Conservation (phyloP, 2,329 filamentous ascomycete genomes). For the Dichotomopilus funicola region DNA sequence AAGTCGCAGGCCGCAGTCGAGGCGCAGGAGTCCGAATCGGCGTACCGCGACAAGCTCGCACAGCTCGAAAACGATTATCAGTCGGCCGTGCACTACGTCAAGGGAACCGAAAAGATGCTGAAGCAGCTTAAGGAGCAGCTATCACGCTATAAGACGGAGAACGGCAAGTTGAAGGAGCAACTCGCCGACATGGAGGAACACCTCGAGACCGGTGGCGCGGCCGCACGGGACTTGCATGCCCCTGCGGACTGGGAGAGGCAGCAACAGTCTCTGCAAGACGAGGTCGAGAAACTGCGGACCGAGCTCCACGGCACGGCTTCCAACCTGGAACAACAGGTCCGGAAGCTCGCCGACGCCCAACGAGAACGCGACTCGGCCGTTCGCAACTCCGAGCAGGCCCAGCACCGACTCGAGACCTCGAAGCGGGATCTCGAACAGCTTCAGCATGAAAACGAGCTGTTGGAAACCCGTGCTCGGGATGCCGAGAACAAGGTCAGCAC, state of each 20-base stretch:
- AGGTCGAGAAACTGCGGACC: constrained; percentile 62
- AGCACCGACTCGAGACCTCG: constrained; percentile 51
- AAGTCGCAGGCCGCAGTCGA: constrained; percentile 71
- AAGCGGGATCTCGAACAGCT: constrained; percentile 71
- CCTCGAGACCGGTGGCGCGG: constrained; percentile 32
- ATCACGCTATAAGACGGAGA: constrained; percentile 83
- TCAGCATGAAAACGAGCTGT: constrained; percentile 69
- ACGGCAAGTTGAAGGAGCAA: constrained; percentile 73
- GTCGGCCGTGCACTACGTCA: constrained; percentile 95
- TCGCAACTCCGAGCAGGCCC: constrained; percentile 46
- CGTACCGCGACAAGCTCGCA: constrained; percentile 86
- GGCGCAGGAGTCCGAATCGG: constrained; percentile 77
- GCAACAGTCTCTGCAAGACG: constrained; percentile 57
- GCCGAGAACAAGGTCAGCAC: constrained; percentile 91
- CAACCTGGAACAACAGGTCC: constrained; percentile 66
- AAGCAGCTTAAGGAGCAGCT: constrained; percentile 98
- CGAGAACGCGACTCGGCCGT: constrained; percentile 63
- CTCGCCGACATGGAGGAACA: constrained; percentile 61
- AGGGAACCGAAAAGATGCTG: constrained; percentile 98
- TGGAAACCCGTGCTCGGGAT: constrained; percentile 80
- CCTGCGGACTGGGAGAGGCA: constrained; percentile 68
- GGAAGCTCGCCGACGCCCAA: constrained; percentile 60
- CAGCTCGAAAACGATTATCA: constrained; percentile 97
- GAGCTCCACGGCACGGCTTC: constrained; percentile 60
- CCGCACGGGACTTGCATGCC: constrained; percentile 31